Evolutionary conservation across 805 yeast species (phyloP), one percentile per base, ranked within the genome.

Genomic region (Nakazawaea ernobii): DNA sequence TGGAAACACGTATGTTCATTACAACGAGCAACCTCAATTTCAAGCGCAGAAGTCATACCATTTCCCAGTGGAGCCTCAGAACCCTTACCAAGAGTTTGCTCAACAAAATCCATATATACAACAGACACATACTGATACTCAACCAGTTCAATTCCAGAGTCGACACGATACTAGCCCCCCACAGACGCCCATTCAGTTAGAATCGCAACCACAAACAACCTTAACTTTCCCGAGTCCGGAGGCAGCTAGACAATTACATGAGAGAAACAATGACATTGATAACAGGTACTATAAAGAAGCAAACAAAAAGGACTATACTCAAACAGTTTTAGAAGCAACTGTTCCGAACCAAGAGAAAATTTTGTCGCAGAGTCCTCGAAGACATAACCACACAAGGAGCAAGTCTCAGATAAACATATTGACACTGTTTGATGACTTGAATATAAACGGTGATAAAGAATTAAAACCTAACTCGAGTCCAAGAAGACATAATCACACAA

Each of bases 331-430:
- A 11, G 8, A 4, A 20, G 5, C 17, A 6, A 6, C 8, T 8
- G 14, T 28, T 6, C 17, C 37, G 6, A 15, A 30, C 35, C 42
- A 32, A 4, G 27, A 28, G n/a, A 40, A 40, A 24, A 40, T 8
- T 6, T 36, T 37, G 14, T 8, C 36, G 9, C 41, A 46, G 26
- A 47, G 46, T 29, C 46, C 46, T 4, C 42, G 46, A 28, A 47
- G 24, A 17, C 49, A 47, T 24, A 42, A 42, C 35, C 49, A 47
- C 38, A 32, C 43, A 7, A 32, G 49, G 15, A 47, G 49, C 20
- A 47, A 42, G 26, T 47, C 49, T 2, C 43, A 32, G 20, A 28
- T 29, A n/a, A 39, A 47, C 20, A 47, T 47, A 13, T 33, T 47
- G 35, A 20, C 32, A 7, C 35, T 32, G 5, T 47, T 47, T 24